A percentile compares a stretch with the other conserved stretches of the same genome.
Evolutionary conservation across 352 stramenopile genomes (phyloP).

Genomic region (Sclerospora graminicola): DNA sequence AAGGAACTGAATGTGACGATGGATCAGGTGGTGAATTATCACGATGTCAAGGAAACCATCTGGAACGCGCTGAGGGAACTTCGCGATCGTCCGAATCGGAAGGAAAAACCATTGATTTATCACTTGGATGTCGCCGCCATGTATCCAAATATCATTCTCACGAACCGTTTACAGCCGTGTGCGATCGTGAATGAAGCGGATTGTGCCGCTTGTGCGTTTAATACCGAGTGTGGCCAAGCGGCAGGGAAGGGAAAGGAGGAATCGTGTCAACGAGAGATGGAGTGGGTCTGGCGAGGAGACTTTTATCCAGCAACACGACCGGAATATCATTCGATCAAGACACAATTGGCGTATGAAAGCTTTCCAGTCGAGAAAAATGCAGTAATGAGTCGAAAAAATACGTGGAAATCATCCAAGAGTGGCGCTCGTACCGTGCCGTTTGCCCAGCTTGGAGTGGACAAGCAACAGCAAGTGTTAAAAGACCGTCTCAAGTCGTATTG

Average conservation of each 20-base stretch:
- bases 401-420: constrained; percentile 10
- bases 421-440: constrained; percentile 37
- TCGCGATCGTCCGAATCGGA: constrained; percentile 86
- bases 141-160: constrained; percentile 99
- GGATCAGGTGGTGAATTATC: constrained; percentile 88
- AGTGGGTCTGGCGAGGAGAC: constrained; percentile 98
- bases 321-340: constrained; percentile 95
- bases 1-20: constrained; percentile 74
- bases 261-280: constrained; percentile 95
- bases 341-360: constrained; percentile 91
- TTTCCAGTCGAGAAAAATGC: constrained; percentile 28
- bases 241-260: constrained; percentile 68
- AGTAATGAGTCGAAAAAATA: not conserved
- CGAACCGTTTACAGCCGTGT: constrained; percentile 96
- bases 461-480: constrained; percentile 62
- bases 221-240: constrained; percentile 65
- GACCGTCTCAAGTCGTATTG: constrained; percentile 90
- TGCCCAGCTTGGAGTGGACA: constrained; percentile 39
- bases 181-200: constrained; percentile 94
- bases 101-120: constrained; percentile 94
- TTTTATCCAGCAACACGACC: constrained; percentile 89
- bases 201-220: constrained; percentile 94
- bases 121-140: constrained; percentile 99
- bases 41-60: constrained; percentile 84
- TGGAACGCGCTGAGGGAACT: constrained; percentile 90